phyloP scores from a whole-genome alignment of 805 yeast species.

The Pichia cephalocereana region DNA sequence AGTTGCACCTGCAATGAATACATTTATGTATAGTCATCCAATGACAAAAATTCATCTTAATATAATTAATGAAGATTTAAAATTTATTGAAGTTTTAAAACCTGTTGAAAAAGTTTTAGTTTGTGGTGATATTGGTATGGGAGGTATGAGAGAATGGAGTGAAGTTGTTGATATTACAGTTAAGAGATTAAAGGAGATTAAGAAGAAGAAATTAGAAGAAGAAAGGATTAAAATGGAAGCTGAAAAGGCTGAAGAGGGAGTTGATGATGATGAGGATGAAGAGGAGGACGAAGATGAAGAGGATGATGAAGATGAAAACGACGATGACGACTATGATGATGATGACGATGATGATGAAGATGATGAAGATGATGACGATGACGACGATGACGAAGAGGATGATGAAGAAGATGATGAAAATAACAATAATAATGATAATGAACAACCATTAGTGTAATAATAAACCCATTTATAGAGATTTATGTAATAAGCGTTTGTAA shows the following conservation, averaged over 20 bases:
- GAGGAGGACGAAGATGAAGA: slow-evolving; percentile 4
- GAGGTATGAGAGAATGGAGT: slow-evolving; percentile 98
- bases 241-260: not conserved
- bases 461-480: not conserved
- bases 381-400: slow-evolving; percentile 1
- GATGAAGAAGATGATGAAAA: slow-evolving; percentile 4
- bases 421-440: not conserved
- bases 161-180: slow-evolving; percentile 85
- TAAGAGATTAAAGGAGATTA: slow-evolving; percentile 55
- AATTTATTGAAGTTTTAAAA: slow-evolving; percentile 86
- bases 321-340: slow-evolving; percentile 2
- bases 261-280: not conserved
- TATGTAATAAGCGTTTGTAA: not conserved
- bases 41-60: slow-evolving; percentile 77
- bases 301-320: slow-evolving; percentile 2
- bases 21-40: slow-evolving; percentile 82
- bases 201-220: slow-evolving; percentile 33
- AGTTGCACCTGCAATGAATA: slow-evolving; percentile 93
- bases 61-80: slow-evolving; percentile 79
- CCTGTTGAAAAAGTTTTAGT: slow-evolving; percentile 94
- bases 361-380: slow-evolving; percentile 1
- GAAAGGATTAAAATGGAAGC: slow-evolving; percentile 10
- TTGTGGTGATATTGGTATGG: slow-evolving; percentile 98
- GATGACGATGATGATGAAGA: slow-evolving; percentile 4
- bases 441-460: not conserved